These are phyloP conservation scores for Rhizophagus sp. DNA, from an alignment of 192 early-diverging fungal genomes.

Conservation along the genomic window DNA sequence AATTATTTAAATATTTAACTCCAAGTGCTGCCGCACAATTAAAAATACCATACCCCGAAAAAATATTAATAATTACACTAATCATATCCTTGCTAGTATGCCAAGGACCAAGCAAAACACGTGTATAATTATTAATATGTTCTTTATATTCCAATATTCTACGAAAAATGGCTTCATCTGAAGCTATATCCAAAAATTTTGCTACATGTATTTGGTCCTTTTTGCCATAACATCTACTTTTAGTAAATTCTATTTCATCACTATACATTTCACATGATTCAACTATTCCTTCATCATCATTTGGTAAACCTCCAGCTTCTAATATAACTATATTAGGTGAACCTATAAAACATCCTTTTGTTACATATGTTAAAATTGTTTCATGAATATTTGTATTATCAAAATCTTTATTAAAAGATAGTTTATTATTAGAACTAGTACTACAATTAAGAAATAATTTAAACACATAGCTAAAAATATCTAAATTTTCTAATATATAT, in stretches of 20 bases:
- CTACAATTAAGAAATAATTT: background rate
- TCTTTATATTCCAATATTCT: background rate
- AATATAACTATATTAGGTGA: constrained; percentile 17
- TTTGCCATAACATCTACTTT: background rate
- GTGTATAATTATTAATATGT: background rate
- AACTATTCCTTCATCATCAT: background rate
- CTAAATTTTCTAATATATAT: background rate
- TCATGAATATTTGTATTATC: background rate
- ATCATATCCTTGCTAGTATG: constrained; percentile 3
- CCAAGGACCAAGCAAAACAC: background rate
- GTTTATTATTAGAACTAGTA: no score
- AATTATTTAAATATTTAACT: background rate
- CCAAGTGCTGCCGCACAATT: background rate
- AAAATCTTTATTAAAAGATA: background rate
- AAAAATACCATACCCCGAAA: constrained; percentile 14
- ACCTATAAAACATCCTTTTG: background rate
- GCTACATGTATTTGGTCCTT: background rate
- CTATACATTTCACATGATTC: constrained; percentile 9
- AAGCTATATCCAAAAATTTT: constrained; percentile 1
- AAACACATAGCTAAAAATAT: background rate
- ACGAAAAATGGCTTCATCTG: constrained; percentile 17
- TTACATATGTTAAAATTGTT: background rate
- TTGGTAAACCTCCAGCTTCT: constrained; percentile 1
- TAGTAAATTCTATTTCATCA: background rate
- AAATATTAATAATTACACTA: constrained; percentile 4